phyloP scores from a whole-genome alignment of 768 basidiomycete genomes.

The Chalciporus sphaerocephalus region DNA sequence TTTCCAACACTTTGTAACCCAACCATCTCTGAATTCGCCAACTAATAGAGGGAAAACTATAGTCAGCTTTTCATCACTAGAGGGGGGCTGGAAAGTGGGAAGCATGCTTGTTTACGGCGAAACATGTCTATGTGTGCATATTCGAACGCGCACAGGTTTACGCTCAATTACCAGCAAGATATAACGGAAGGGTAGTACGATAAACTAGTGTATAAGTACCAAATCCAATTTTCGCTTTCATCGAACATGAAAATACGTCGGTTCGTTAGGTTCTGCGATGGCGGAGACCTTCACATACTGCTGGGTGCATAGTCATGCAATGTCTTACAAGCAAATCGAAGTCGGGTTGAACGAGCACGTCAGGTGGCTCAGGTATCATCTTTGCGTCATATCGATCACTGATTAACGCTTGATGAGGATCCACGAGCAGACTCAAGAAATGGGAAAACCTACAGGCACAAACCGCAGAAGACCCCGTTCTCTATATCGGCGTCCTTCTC shows the following conservation, averaged over 20 bases:
- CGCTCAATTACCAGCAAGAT: slow-evolving; percentile 15
- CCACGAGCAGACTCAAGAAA: neutral
- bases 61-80: too few relatives aligned
- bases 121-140: too few relatives aligned
- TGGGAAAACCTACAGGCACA: slow-evolving; percentile 47
- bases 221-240: neutral
- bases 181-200: slow-evolving; percentile 11
- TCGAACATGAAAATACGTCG: too few relatives aligned
- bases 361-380: slow-evolving; percentile 29
- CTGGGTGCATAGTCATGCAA: slow-evolving; percentile 44
- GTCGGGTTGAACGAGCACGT: slow-evolving; percentile 24
- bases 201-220: slow-evolving; percentile 3
- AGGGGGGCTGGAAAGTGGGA: neutral
- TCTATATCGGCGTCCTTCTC: slow-evolving; percentile 30
- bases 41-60: too few relatives aligned
- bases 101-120: too few relatives aligned
- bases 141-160: neutral
- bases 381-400: slow-evolving; percentile 26
- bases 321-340: slow-evolving; percentile 46
- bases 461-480: slow-evolving; percentile 37
- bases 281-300: slow-evolving; percentile 45
- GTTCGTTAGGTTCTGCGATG: slow-evolving; percentile 11
- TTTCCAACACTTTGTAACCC: too few relatives aligned
- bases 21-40: too few relatives aligned
- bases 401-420: neutral